phyloP scores from a whole-genome alignment of 1,139 yeast species.

The Kodamaea alishanica region DNA sequence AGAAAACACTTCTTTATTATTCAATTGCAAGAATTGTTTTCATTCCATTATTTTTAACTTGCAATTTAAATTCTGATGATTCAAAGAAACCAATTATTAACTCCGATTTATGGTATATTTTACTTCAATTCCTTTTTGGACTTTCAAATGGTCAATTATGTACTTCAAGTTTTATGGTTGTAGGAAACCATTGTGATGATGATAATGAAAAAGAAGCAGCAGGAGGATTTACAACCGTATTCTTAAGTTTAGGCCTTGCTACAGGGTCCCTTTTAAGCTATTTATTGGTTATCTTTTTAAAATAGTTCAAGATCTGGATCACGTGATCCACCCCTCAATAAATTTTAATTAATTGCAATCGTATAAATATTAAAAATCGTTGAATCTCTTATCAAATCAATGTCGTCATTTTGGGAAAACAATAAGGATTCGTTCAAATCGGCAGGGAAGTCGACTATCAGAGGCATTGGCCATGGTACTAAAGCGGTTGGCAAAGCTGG shows the following conservation, averaged over 20 bases:
- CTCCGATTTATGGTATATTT: slow-evolving; percentile 65
- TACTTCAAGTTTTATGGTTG: slow-evolving; percentile 78
- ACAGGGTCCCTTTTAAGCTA: slow-evolving; percentile 76
- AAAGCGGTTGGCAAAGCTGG: slow-evolving; percentile 50
- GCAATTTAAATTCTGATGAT: slow-evolving; percentile 50
- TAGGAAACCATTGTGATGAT: slow-evolving; percentile 54
- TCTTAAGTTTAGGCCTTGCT: slow-evolving; percentile 71
- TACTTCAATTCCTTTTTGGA: slow-evolving; percentile 75
- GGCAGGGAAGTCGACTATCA: slow-evolving; percentile 44
- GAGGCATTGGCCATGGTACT: slow-evolving; percentile 50
- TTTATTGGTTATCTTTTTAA: slow-evolving; percentile 41
- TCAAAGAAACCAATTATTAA: slow-evolving; percentile 36
- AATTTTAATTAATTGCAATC: background rate
- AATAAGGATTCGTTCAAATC: slow-evolving; percentile 48
- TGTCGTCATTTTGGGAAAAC: slow-evolving; percentile 49
- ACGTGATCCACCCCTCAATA: background rate
- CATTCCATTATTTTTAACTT: slow-evolving; percentile 64
- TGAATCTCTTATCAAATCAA: slow-evolving; percentile 1
- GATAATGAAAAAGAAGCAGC: slow-evolving; percentile 81
- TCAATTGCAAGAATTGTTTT: slow-evolving; percentile 53
- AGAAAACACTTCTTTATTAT: slow-evolving; percentile 44
- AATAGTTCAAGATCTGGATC: background rate
- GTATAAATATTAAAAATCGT: background rate
- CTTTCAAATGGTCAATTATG: slow-evolving; percentile 82
- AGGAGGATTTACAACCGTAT: slow-evolving; percentile 84